Conservation (phyloP, 345 rosid genomes). For the Syzygium grande region DNA sequence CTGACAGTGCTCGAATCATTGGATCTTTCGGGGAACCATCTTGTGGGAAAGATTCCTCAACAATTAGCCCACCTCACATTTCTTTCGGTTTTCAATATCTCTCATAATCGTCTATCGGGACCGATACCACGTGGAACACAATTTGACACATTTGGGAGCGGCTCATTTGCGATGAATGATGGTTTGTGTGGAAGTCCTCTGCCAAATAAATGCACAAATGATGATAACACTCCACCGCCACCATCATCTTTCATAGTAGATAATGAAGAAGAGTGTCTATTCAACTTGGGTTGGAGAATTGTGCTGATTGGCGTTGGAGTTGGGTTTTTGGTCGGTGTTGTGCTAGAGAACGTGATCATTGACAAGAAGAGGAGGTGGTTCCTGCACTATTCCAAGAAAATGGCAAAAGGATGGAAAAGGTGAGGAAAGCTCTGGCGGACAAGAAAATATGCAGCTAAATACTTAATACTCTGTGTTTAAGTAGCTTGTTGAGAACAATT, state of each 20-base stretch:
- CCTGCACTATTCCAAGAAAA: not conserved
- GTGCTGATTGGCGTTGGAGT: not conserved
- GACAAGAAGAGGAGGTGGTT: not conserved
- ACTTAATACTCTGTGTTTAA: too few species aligned
- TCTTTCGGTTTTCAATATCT: not conserved
- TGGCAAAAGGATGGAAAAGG: not conserved
- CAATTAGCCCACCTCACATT: not conserved
- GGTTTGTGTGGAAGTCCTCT: not conserved
- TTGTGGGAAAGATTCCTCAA: not conserved
- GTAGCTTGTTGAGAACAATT: too few species aligned
- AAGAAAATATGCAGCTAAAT: not conserved
- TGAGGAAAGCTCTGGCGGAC: not conserved
- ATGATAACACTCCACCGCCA: not conserved
- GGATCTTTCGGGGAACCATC: not conserved
- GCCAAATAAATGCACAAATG: not conserved
- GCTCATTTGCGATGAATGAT: not conserved
- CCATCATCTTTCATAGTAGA: not conserved
- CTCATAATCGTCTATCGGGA: not conserved
- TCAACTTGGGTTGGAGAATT: not conserved
- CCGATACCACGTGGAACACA: not conserved
- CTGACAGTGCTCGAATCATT: not conserved
- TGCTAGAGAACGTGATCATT: not conserved
- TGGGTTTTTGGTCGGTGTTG: not conserved
- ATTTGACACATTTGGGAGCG: fast-evolving
- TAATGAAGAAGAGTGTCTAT: not conserved